phyloP scores from a whole-genome alignment of 768 basidiomycete genomes.

The Naganishia randhawae region DNA sequence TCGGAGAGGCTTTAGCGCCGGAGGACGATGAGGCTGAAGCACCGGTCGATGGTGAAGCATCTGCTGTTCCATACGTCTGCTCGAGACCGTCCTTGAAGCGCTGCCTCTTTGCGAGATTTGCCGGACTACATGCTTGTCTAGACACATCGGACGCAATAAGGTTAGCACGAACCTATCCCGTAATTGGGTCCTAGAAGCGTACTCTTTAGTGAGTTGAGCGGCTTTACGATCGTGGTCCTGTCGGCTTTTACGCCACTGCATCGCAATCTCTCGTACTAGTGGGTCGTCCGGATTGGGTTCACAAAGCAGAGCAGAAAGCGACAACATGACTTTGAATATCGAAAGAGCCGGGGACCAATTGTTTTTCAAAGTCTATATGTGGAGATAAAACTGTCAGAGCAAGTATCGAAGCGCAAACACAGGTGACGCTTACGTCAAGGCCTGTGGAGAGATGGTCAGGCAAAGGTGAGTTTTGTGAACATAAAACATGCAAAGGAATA shows the following conservation, averaged over 20 bases:
- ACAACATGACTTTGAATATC: constrained; percentile 89
- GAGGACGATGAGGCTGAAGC: not conserved
- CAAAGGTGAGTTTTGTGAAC: not conserved
- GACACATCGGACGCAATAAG: no score
- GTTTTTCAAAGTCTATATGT: constrained; percentile 86
- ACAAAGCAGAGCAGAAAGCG: constrained; percentile 83
- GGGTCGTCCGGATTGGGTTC: constrained; percentile 76
- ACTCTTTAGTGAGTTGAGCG: constrained; percentile 66
- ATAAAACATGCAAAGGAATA: not conserved
- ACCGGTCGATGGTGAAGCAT: not conserved
- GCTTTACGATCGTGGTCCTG: constrained; percentile 72
- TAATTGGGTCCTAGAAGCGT: constrained; percentile 17
- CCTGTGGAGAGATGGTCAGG: constrained; percentile 24
- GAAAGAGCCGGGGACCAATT: constrained; percentile 94
- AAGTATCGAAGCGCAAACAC: not conserved
- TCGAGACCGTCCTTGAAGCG: constrained; percentile 4
- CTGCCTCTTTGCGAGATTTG: constrained; percentile 9
- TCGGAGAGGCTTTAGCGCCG: not conserved
- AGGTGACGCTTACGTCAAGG: constrained; percentile 40
- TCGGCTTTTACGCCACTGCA: constrained; percentile 51
- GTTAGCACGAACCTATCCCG: not conserved
- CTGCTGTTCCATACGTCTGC: constrained; percentile 1
- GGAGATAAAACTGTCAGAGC: not conserved
- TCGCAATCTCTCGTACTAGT: constrained; percentile 46
- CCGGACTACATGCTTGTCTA: constrained; percentile 11